A percentile compares a stretch with the other conserved stretches of the same genome.
These are phyloP conservation scores for Neoboletus magnificus DNA, from an alignment of 768 basidiomycete species.

Conservation along the genomic window DNA sequence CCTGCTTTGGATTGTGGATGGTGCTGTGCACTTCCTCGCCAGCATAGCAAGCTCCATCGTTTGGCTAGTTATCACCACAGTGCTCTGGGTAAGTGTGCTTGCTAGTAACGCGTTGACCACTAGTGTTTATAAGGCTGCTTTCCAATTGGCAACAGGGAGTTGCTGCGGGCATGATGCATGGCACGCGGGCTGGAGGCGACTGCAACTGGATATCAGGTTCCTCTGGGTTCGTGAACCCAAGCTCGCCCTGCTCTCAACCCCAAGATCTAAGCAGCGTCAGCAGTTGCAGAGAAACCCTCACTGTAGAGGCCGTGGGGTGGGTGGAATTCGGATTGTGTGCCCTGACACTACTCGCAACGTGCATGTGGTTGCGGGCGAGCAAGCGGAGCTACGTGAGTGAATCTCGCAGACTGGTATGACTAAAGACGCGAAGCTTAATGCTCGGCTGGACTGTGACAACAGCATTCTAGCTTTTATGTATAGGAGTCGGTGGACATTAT, in stretches of 20 bases:
- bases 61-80: conserved; percentile 64
- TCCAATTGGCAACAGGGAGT: conserved; percentile 56
- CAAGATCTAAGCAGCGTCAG: conserved; percentile 21
- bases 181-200: conserved; percentile 55
- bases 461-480: conserved; percentile 36
- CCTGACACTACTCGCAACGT: conserved; percentile 53
- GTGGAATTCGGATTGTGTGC: conserved; percentile 64
- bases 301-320: conserved; percentile 75
- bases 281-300: conserved; percentile 70
- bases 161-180: conserved; percentile 65
- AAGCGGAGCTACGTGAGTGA: conserved; percentile 40
- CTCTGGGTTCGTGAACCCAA: conserved; percentile 24
- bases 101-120: not conserved
- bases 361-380: conserved; percentile 46
- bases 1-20: conserved; percentile 66
- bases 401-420: conserved; percentile 41
- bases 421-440: conserved; percentile 20
- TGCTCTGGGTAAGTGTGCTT: conserved; percentile 57
- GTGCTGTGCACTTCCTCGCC: conserved; percentile 65
- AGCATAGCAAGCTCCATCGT: conserved; percentile 73
- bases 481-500: conserved; percentile 4
- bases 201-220: conserved; percentile 49
- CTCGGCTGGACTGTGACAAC: conserved; percentile 14
- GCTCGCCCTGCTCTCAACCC: conserved; percentile 22
- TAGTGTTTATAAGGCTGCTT: not conserved